phyloP scores from a whole-genome alignment of 2,329 filamentous ascomycete genomes.

The Chaetomiaceae sp. region DNA sequence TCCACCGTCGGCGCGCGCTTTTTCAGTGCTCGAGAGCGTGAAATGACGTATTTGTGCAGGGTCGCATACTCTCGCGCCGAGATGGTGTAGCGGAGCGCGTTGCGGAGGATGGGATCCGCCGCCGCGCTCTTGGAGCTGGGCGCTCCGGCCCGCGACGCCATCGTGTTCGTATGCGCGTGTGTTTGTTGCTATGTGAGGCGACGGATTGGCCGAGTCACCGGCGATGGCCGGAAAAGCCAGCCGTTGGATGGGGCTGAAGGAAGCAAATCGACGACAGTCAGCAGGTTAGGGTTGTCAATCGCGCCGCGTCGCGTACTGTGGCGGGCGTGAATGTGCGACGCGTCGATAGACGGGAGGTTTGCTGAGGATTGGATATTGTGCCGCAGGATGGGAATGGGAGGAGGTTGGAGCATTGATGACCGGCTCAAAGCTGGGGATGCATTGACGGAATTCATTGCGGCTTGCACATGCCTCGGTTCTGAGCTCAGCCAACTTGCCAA shows the following conservation, averaged over 20 bases:
- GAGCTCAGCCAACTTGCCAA: conserved; percentile 9
- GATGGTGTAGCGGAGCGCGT: conserved; percentile 82
- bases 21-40: conserved; percentile 58
- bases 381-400: neutral
- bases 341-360: too few relatives aligned
- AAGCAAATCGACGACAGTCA: too few relatives aligned
- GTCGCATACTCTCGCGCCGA: conserved; percentile 79
- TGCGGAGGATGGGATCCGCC: conserved; percentile 60
- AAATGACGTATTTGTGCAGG: conserved; percentile 78
- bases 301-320: neutral
- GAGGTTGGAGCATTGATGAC: neutral
- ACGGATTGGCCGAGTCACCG: neutral
- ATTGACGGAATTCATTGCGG: conserved; percentile 4
- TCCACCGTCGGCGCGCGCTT: conserved; percentile 52
- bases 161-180: neutral
- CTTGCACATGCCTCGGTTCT: conserved; percentile 11
- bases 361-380: neutral
- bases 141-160: conserved; percentile 17
- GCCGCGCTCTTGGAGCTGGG: conserved; percentile 4
- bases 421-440: neutral
- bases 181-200: neutral
- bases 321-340: too few relatives aligned
- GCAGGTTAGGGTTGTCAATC: too few relatives aligned
- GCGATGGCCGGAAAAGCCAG: neutral
- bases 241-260: too few relatives aligned